phyloP scores from a whole-genome alignment of 148 eudicot species.

The Oxyria digyna region DNA sequence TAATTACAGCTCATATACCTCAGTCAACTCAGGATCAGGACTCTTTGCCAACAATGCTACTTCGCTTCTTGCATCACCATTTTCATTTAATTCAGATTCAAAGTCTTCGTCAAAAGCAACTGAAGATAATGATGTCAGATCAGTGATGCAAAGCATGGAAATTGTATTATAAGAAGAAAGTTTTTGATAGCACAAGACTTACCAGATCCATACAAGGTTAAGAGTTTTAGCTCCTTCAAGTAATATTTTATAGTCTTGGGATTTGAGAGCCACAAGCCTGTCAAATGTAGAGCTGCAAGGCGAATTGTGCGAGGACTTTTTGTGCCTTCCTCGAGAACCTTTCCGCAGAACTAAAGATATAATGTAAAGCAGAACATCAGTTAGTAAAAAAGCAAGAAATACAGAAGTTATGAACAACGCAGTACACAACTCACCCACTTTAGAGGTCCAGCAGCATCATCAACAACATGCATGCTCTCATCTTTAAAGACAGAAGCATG shows the following conservation, averaged over 20 bases:
- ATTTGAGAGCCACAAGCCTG: constrained; percentile 71
- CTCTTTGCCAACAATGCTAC: constrained; percentile 58
- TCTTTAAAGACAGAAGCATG: constrained; percentile 57
- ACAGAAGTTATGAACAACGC: background rate
- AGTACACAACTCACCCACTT: constrained; percentile 61
- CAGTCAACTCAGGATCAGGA: constrained; percentile 66
- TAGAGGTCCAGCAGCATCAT: constrained; percentile 64
- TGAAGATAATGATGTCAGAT: constrained; percentile 18
- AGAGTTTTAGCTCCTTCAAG: constrained; percentile 69
- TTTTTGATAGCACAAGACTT: constrained; percentile 12
- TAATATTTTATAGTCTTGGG: constrained; percentile 62
- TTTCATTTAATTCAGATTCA: constrained; percentile 83
- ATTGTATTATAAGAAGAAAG: constrained; percentile 1
- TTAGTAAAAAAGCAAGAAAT: background rate
- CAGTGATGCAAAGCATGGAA: background rate
- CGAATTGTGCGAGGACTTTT: constrained; percentile 98
- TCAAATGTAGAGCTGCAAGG: constrained; percentile 86
- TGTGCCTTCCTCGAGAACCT: constrained; percentile 85
- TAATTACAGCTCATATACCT: constrained; percentile 26
- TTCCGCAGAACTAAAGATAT: constrained; percentile 60
- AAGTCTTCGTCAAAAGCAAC: constrained; percentile 99
- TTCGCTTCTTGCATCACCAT: constrained; percentile 80
- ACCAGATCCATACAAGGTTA: constrained; percentile 96
- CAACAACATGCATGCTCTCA: constrained; percentile 61
- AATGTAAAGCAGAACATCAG: background rate